Evolutionary conservation across 306 rosid species (phyloP).

Genomic region (Cucumis cinereus): DNA sequence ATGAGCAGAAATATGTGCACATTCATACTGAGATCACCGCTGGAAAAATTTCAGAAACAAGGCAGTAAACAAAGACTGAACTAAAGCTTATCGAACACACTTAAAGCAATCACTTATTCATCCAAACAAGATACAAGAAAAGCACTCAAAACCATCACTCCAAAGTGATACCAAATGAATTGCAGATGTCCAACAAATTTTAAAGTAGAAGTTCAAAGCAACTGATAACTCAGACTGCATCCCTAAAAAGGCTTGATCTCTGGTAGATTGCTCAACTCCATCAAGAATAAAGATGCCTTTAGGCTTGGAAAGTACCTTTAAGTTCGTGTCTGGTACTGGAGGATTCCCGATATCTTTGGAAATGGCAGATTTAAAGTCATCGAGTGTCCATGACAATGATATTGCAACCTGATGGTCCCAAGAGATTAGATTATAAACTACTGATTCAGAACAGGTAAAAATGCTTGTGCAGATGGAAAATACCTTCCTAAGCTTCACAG

Average conservation of each 20-base stretch:
- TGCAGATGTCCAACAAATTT: not conserved
- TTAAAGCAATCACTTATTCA: not conserved
- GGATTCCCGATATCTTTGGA: constrained; percentile 42
- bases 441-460: constrained; percentile 13
- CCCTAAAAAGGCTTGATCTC: not conserved
- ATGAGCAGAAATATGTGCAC: not conserved
- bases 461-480: not conserved
- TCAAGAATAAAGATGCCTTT: not conserved
- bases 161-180: not conserved
- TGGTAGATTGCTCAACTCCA: not conserved
- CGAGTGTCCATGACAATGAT: constrained; percentile 51
- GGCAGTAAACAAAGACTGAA: not conserved
- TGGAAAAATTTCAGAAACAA: not conserved
- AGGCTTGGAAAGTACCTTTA: constrained; percentile 31
- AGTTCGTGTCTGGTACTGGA: constrained; percentile 52
- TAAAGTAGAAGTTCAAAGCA: not conserved
- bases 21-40: not conserved
- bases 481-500: constrained; percentile 83
- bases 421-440: constrained; percentile 8
- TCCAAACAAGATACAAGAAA: not conserved
- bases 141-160: not conserved
- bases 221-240: not conserved
- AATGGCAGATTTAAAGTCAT: constrained; percentile 49
- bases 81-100: not conserved
- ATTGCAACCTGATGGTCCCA: constrained; percentile 37